Evolutionary conservation across 257 asterid species (phyloP), one percentile per base, ranked within the genome.

Genomic region (Capsicum baccatum): DNA sequence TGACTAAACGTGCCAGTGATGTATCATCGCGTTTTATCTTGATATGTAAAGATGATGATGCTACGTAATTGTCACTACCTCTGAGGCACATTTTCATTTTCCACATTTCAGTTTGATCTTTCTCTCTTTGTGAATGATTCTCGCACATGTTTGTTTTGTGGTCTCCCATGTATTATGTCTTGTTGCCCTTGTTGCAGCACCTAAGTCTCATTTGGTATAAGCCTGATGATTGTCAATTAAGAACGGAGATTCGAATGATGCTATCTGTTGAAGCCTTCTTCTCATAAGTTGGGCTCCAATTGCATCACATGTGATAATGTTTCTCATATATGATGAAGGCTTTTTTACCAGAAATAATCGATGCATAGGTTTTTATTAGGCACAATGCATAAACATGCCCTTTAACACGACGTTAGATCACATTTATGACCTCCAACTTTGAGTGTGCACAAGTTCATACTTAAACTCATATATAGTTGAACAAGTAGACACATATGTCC

Each of bases 31-130:
- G 85, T 89, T 86, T 67, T 82, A 83, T 37, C 92, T 50, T 74
- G 81, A 90, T 93, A 90, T 81, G 44, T 79, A 5, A 78, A 26
- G 26, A 83, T 91, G 94, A 92, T 90, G 93, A 92, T 87, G 73
- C 69, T 63, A 56, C 16, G 7, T 54, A 3, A 84, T 91, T 90
- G 91, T 90, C 91, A 89, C 93, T 86, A 90, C 92, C 90, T 87
- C 90, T 89, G 94, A 89, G 92, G 91, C 92, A 85, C 47, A 73
- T 0, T 1, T 73, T 50, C 3, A 10, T n/a, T 47, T 47, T 6
- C 0, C 17, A 7, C 42, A 37, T 73, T 47, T 73, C n/a, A 71
- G 33, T 71, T 71, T 71, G 17, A n/a, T 47, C 39, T 5, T 21
- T 47, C 47, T 9, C 79, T 70, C n/a, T 47, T 17, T 17, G 56